phyloP scores from a whole-genome alignment of 2,329 filamentous ascomycete species.

The Xylariaceae sp. region DNA sequence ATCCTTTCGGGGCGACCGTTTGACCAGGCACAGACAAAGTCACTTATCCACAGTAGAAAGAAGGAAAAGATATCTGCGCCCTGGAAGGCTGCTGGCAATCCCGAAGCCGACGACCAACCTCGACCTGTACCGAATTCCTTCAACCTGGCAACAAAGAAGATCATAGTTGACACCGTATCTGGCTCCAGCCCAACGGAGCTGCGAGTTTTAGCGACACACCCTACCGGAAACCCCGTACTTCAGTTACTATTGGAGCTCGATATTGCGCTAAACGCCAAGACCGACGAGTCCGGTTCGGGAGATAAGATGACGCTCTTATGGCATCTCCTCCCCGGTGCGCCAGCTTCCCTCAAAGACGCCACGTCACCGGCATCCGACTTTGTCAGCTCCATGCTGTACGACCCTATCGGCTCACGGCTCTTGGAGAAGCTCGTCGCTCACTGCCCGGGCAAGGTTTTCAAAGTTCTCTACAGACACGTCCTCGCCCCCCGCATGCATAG shows the following conservation, averaged over 20 bases:
- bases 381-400: conserved; percentile 81
- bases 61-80: conserved; percentile 75
- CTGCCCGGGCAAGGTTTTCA: conserved; percentile 85
- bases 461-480: conserved; percentile 72
- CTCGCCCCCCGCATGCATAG: conserved; percentile 75
- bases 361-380: conserved; percentile 70
- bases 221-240: conserved; percentile 86
- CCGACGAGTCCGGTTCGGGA: conserved; percentile 32
- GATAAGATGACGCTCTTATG: conserved; percentile 59
- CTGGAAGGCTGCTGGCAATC: conserved; percentile 43
- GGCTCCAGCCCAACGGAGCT: conserved; percentile 75
- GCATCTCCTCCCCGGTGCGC: conserved; percentile 71
- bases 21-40: conserved; percentile 61
- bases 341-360: conserved; percentile 63
- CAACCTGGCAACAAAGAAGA: conserved; percentile 67
- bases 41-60: conserved; percentile 82
- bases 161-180: conserved; percentile 70
- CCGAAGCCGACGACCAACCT: conserved; percentile 40
- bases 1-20: conserved; percentile 80
- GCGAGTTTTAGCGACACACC: conserved; percentile 78
- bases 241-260: conserved; percentile 87
- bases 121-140: conserved; percentile 75
- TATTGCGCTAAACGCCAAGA: conserved; percentile 64
- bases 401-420: conserved; percentile 82
- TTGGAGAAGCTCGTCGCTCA: conserved; percentile 79